phyloP scores from a whole-genome alignment of 768 basidiomycete genomes.

The Boletus rubroflammeus region DNA sequence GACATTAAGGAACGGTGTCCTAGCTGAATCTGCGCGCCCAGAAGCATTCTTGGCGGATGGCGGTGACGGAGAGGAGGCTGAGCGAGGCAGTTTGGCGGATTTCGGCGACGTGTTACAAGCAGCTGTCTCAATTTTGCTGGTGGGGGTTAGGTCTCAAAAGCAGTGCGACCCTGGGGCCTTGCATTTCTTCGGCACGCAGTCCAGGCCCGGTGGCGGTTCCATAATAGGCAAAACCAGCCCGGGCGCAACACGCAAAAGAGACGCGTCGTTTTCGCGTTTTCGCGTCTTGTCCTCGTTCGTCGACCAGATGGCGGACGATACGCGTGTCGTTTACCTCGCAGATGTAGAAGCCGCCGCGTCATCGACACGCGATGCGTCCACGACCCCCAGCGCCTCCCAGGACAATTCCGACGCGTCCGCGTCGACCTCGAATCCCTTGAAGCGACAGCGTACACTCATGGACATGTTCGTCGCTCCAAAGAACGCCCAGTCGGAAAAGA shows the following conservation, averaged over 20 bases:
- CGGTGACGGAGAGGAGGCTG: conserved; percentile 74
- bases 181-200: neutral
- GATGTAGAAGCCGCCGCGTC: conserved; percentile 36
- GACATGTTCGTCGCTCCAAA: conserved; percentile 55
- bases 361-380: conserved; percentile 9
- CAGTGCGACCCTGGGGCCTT: neutral
- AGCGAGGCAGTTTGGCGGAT: conserved; percentile 67
- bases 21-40: conserved; percentile 47
- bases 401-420: conserved; percentile 14
- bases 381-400: conserved; percentile 25
- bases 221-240: conserved; percentile 8
- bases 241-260: neutral
- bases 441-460: conserved; percentile 61
- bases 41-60: conserved; percentile 52
- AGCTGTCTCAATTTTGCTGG: neutral
- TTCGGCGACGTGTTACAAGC: conserved; percentile 2
- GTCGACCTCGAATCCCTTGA: conserved; percentile 27
- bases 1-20: conserved; percentile 35
- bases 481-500: conserved; percentile 21
- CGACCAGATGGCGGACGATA: conserved; percentile 22
- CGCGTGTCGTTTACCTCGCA: conserved; percentile 41
- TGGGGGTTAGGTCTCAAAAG: conserved; percentile 5
- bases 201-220: conserved; percentile 1
- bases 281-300: conserved; percentile 13
- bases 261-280: conserved; percentile 7